Percentiles rank a stretch among this genome's conserved stretches.
phyloP scores from a whole-genome alignment of 495 filamentous ascomycete genomes.

The Penicillium goetzii region DNA sequence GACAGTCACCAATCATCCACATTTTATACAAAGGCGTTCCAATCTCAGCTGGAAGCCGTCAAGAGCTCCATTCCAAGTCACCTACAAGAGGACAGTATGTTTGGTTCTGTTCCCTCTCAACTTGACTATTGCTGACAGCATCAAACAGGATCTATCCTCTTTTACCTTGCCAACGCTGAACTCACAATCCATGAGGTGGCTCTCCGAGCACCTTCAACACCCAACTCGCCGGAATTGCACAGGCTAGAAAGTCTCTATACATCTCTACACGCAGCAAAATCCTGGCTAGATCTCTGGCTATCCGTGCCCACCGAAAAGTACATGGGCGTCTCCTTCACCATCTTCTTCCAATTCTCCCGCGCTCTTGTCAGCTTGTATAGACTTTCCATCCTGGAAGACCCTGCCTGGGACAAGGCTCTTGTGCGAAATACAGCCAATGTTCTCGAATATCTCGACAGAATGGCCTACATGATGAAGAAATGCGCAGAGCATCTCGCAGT shows the following conservation, averaged over 20 bases:
- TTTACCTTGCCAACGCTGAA: slow-evolving; percentile 45
- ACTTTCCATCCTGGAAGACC: slow-evolving; percentile 44
- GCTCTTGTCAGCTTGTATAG: slow-evolving; percentile 46
- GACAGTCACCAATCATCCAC: slow-evolving; percentile 26
- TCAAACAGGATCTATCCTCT: slow-evolving; percentile 40
- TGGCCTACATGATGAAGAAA: slow-evolving; percentile 21
- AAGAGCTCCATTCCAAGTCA: slow-evolving; percentile 39
- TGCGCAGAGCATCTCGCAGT: slow-evolving; percentile 9
- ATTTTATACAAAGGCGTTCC: slow-evolving; percentile 50
- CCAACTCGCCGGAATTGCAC: slow-evolving; percentile 31
- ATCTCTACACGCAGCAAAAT: slow-evolving; percentile 42
- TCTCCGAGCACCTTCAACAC: slow-evolving; percentile 27
- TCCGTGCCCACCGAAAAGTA: slow-evolving; percentile 35
- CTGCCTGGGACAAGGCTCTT: slow-evolving; percentile 40
- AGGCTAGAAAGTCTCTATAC: slow-evolving; percentile 40
- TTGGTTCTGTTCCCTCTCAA: not conserved
- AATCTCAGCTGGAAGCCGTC: slow-evolving; percentile 45
- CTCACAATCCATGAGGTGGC: slow-evolving; percentile 48
- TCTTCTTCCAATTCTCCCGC: slow-evolving; percentile 48
- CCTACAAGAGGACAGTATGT: slow-evolving; percentile 46
- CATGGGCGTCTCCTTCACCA: slow-evolving; percentile 38
- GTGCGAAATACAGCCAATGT: slow-evolving; percentile 37
- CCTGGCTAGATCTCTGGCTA: slow-evolving; percentile 43
- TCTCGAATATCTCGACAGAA: slow-evolving; percentile 30
- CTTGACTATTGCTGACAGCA: slow-evolving; percentile 9